phyloP scores from a whole-genome alignment of 768 basidiomycete genomes.

The Sporobolomyces phaffii region DNA sequence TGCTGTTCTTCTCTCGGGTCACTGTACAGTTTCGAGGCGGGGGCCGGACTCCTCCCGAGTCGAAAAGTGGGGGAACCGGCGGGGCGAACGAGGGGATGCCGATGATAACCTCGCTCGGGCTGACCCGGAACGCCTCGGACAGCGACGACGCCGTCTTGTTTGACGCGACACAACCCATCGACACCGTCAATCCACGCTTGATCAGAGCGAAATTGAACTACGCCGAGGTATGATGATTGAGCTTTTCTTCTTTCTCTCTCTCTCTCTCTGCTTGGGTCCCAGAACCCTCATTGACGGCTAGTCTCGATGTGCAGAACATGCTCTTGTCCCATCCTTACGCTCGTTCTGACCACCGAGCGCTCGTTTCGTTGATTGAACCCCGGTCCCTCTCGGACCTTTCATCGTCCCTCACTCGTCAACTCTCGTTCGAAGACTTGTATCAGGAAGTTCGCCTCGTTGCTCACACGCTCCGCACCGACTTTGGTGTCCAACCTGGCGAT shows the following conservation, averaged over 20 bases:
- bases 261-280: neutral
- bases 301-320: conserved; percentile 28
- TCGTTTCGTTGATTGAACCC: conserved; percentile 40
- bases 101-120: neutral
- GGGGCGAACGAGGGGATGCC: neutral
- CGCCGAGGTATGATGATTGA: conserved; percentile 31
- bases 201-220: conserved; percentile 32
- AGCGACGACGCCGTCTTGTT: conserved; percentile 26
- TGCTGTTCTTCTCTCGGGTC: neutral
- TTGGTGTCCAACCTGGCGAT: conserved; percentile 36
- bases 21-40: too few relatives aligned
- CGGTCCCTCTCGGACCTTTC: conserved; percentile 14
- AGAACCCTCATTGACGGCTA: too few relatives aligned
- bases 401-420: conserved; percentile 25
- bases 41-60: too few relatives aligned
- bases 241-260: neutral
- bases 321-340: conserved; percentile 39
- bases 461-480: conserved; percentile 31
- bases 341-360: conserved; percentile 34
- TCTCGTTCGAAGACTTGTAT: conserved; percentile 41
- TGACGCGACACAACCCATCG: conserved; percentile 32
- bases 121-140: too few relatives aligned
- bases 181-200: conserved; percentile 9
- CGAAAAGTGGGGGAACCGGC: neutral
- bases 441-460: conserved; percentile 35